A percentile compares a stretch with the other conserved stretches of the same genome.
These are phyloP conservation scores for Talaromyces wortmannii DNA, from an alignment of 495 filamentous ascomycete species.

Conservation along the genomic window DNA sequence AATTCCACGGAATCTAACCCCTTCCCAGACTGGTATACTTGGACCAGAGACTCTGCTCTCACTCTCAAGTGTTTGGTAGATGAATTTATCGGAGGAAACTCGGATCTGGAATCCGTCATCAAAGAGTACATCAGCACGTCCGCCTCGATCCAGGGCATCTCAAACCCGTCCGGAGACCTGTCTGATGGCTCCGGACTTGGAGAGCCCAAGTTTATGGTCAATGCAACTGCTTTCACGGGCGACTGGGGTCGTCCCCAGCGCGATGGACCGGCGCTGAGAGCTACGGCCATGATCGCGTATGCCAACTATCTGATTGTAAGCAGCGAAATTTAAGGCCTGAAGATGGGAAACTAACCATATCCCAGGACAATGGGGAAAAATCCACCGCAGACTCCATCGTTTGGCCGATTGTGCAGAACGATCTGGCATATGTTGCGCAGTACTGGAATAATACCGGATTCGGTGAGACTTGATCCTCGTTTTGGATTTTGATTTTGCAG, in stretches of 20 bases:
- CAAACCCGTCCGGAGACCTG: conserved; percentile 49
- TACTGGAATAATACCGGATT: conserved; percentile 53
- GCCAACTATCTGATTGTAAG: conserved; percentile 22
- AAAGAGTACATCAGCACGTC: conserved; percentile 49
- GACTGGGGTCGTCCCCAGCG: conserved; percentile 58
- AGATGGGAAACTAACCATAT: neutral
- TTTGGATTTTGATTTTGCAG: neutral
- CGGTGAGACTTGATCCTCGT: conserved; percentile 6
- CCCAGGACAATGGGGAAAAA: conserved; percentile 30
- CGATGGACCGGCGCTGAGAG: conserved; percentile 47
- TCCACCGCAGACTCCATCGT: conserved; percentile 24
- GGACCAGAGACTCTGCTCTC: conserved; percentile 54
- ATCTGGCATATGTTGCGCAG: conserved; percentile 57
- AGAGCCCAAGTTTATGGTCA: conserved; percentile 54
- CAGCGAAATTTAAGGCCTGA: neutral
- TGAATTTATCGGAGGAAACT: conserved; percentile 34
- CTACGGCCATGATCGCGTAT: conserved; percentile 29
- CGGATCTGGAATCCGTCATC: conserved; percentile 30
- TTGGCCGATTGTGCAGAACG: conserved; percentile 50
- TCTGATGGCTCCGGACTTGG: conserved; percentile 46
- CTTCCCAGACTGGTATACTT: conserved; percentile 48
- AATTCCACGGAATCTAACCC: neutral
- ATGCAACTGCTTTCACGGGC: conserved; percentile 46
- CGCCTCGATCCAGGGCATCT: conserved; percentile 42
- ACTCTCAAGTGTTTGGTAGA: conserved; percentile 50